These are phyloP conservation scores for Babesia microti DNA, from an alignment of 169 alveolate genomes.

Conservation along the genomic window DNA sequence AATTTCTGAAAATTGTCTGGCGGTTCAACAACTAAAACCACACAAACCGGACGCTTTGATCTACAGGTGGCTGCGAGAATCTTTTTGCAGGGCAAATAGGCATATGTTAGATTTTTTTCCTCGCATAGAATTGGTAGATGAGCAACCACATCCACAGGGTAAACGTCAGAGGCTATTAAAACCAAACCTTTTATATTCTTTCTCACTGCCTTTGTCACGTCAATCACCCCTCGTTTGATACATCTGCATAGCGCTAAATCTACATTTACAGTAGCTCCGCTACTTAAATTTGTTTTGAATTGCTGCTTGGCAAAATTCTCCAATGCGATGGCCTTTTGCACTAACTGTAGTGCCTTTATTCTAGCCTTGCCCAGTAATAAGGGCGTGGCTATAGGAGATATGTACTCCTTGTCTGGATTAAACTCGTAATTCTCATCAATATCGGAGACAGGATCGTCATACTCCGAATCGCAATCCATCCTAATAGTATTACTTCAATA, in stretches of 20 bases:
- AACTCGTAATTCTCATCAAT: too few species aligned
- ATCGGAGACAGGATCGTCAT: too few species aligned
- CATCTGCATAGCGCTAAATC: slow-evolving; percentile 41
- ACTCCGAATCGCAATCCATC: slow-evolving; percentile 19
- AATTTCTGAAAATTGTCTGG: slow-evolving; percentile 21
- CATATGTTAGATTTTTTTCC: slow-evolving; percentile 78
- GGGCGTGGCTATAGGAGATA: slow-evolving; percentile 88
- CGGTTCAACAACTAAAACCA: slow-evolving; percentile 72
- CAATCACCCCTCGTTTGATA: slow-evolving; percentile 87
- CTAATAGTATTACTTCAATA: neutral
- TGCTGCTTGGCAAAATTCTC: slow-evolving; percentile 52
- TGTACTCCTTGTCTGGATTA: slow-evolving; percentile 49
- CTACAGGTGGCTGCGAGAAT: slow-evolving; percentile 84
- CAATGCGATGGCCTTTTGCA: slow-evolving; percentile 56
- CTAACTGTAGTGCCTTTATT: slow-evolving; percentile 71
- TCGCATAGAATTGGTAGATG: slow-evolving; percentile 93
- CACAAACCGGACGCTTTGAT: slow-evolving; percentile 90
- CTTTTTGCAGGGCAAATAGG: slow-evolving; percentile 80
- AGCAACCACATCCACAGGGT: slow-evolving; percentile 89
- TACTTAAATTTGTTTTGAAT: neutral
- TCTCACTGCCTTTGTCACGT: slow-evolving; percentile 86
- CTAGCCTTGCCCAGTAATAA: slow-evolving; percentile 74
- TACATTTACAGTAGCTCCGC: slow-evolving; percentile 12
- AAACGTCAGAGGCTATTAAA: slow-evolving; percentile 87
- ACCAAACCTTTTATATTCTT: slow-evolving; percentile 82